These are phyloP conservation scores for Nephelium lappaceum DNA, from an alignment of 345 rosid species.

Conservation along the genomic window DNA sequence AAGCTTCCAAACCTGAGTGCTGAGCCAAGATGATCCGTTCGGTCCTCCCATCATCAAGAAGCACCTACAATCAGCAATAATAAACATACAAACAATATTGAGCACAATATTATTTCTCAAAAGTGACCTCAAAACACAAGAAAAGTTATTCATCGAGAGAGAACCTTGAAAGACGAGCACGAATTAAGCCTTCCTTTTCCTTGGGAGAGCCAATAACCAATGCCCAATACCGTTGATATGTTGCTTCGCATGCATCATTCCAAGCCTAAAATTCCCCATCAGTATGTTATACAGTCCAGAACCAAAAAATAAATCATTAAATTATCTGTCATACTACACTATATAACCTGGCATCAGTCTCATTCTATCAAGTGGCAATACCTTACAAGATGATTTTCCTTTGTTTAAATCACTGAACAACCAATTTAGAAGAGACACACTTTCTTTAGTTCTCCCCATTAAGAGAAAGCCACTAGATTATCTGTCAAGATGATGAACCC, in stretches of 20 bases:
- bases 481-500: slow-evolving; percentile 93
- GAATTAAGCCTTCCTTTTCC: slow-evolving; percentile 76
- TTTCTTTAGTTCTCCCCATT: slow-evolving; percentile 84
- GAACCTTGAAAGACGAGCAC: slow-evolving; percentile 88
- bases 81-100: background rate
- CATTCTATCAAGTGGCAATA: slow-evolving; percentile 21
- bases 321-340: background rate
- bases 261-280: slow-evolving; percentile 53
- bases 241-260: slow-evolving; percentile 75
- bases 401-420: slow-evolving; percentile 62
- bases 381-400: slow-evolving; percentile 61
- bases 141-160: background rate
- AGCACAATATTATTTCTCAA: background rate
- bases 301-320: slow-evolving; percentile 16
- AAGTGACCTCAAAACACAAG: background rate
- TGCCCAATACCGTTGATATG: slow-evolving; percentile 82
- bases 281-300: background rate
- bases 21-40: slow-evolving; percentile 80
- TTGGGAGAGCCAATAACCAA: slow-evolving; percentile 86
- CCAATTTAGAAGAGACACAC: slow-evolving; percentile 62
- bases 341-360: background rate
- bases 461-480: slow-evolving; percentile 88
- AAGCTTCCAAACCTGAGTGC: slow-evolving; percentile 67
- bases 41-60: slow-evolving; percentile 85
- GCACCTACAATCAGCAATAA: slow-evolving; percentile 49